A percentile compares a stretch with the other conserved stretches of the same genome.
Conservation (phyloP, 1,284 basidiomycete genomes). For the Trametes sp. region DNA sequence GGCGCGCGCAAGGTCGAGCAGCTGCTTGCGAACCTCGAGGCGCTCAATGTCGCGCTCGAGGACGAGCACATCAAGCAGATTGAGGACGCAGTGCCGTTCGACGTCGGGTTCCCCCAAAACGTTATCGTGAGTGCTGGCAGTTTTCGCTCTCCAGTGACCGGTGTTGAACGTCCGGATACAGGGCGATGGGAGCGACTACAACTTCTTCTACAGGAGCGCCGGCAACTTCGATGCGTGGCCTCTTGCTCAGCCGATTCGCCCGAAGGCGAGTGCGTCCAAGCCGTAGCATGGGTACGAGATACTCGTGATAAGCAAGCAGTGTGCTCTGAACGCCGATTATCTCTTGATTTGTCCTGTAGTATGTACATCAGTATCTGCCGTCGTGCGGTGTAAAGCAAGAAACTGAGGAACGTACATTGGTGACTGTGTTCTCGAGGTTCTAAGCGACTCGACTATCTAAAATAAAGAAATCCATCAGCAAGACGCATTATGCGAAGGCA, state of each 20-base stretch:
- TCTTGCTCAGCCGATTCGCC: not conserved
- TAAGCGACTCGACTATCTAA: no score
- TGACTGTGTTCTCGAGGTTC: no score
- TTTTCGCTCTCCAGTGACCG: not conserved
- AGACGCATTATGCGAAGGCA: no score
- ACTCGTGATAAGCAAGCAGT: no score
- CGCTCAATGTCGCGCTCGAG: constrained; percentile 50
- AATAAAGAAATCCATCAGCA: no score
- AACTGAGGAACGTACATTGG: no score
- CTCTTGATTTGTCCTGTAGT: no score
- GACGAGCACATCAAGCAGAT: constrained; percentile 50
- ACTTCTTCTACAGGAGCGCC: not conserved
- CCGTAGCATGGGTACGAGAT: no score
- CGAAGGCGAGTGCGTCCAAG: not conserved
- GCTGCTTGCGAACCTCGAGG: constrained; percentile 53
- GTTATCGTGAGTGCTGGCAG: constrained; percentile 45
- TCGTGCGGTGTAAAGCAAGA: no score
- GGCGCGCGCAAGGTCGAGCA: constrained; percentile 60
- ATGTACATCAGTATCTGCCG: no score
- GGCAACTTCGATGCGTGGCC: not conserved
- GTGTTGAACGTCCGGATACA: not conserved
- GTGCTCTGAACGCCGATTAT: no score
- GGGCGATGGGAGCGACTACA: not conserved
- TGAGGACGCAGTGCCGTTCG: constrained; percentile 49
- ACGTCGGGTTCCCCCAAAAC: constrained; percentile 49